Conservation (phyloP, 352 stramenopile species). For the Globisporangium heterothallicum region DNA sequence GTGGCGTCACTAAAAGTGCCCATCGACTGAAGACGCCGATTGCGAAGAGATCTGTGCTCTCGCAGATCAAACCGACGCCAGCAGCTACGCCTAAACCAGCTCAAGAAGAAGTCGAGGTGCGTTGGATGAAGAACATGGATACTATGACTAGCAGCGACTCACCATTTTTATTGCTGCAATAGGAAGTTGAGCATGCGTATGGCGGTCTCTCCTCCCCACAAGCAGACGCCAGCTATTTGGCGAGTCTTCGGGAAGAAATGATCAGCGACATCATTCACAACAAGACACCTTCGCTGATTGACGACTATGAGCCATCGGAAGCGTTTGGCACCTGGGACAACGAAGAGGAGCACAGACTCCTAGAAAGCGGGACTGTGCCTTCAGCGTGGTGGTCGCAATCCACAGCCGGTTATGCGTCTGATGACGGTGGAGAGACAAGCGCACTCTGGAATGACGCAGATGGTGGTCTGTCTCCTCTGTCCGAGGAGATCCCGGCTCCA, state of each 20-base stretch:
- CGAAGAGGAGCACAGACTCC: constrained; percentile 31
- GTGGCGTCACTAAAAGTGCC: constrained; percentile 14
- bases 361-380: constrained; percentile 29
- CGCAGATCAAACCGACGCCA: constrained; percentile 1
- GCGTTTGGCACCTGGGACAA: constrained; percentile 26
- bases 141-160: neutral
- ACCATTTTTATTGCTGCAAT: neutral
- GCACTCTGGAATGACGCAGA: constrained; percentile 12
- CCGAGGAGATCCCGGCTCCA: constrained; percentile 31
- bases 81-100: neutral
- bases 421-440: constrained; percentile 13
- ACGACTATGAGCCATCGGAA: constrained; percentile 30
- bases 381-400: constrained; percentile 51
- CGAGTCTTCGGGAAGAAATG: constrained; percentile 48
- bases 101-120: constrained; percentile 15
- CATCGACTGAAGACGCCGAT: constrained; percentile 20
- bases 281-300: constrained; percentile 42
- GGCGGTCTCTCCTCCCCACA: constrained; percentile 42
- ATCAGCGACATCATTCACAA: constrained; percentile 39
- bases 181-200: constrained; percentile 76
- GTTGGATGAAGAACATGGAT: constrained; percentile 1
- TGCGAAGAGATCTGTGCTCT: constrained; percentile 9
- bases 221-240: constrained; percentile 31
- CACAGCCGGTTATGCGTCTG: constrained; percentile 5
- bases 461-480: neutral